phyloP scores from a whole-genome alignment of 805 yeast genomes.

The Saccharomycopsis guyanensis region DNA sequence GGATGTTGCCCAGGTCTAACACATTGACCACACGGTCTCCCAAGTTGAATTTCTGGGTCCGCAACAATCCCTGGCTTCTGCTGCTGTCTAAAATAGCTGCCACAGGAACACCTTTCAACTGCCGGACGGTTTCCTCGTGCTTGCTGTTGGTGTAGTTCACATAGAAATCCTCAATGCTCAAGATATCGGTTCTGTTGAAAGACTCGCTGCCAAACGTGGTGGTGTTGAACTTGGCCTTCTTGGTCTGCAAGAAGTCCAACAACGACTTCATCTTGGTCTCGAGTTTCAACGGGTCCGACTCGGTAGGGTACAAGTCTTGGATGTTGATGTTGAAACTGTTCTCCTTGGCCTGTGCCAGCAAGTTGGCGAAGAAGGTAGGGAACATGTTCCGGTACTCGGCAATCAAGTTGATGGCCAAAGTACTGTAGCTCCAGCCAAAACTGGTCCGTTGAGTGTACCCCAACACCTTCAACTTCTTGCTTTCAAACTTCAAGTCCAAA shows the following conservation, averaged over 20 bases:
- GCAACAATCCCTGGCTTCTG: slow-evolving; percentile 61
- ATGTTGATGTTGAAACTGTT: slow-evolving; percentile 19
- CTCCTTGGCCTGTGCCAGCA: slow-evolving; percentile 22
- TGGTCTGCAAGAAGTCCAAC: slow-evolving; percentile 37
- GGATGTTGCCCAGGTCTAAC: slow-evolving; percentile 83
- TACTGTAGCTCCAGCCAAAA: slow-evolving; percentile 78
- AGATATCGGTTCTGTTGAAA: slow-evolving; percentile 56
- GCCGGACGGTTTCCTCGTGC: slow-evolving; percentile 42
- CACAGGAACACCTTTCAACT: slow-evolving; percentile 75
- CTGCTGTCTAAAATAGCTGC: slow-evolving; percentile 74
- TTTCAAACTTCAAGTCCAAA: slow-evolving; percentile 75
- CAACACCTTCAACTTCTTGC: slow-evolving; percentile 69
- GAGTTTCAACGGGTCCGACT: slow-evolving; percentile 27
- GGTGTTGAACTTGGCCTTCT: slow-evolving; percentile 47
- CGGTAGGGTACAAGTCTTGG: slow-evolving; percentile 32
- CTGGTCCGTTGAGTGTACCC: slow-evolving; percentile 70
- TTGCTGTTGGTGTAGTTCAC: slow-evolving; percentile 38
- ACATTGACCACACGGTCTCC: slow-evolving; percentile 90
- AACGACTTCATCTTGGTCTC: slow-evolving; percentile 26
- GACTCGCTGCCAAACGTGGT: slow-evolving; percentile 76
- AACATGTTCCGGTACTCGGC: slow-evolving; percentile 53
- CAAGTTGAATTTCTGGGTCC: slow-evolving; percentile 66
- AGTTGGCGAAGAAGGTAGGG: slow-evolving; percentile 47
- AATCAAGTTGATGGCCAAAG: slow-evolving; percentile 60
- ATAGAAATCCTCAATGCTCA: slow-evolving; percentile 57